Evolutionary conservation across 177 flowering plant species (phyloP).

Genomic region (Vitis hybrid): DNA sequence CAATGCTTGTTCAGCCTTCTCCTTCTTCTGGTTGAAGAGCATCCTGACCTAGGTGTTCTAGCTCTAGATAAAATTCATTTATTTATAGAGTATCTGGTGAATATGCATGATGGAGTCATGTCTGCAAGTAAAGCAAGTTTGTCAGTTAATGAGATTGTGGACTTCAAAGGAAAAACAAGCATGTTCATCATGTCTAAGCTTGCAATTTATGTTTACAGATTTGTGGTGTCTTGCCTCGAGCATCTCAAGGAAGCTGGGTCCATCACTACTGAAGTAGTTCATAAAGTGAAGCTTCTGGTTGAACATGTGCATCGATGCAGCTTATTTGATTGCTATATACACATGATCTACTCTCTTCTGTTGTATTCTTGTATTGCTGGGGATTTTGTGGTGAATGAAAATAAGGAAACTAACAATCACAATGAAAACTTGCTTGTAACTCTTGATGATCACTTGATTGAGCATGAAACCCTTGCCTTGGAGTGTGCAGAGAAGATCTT

Average conservation of each 20-base stretch:
- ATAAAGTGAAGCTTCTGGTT: slow-evolving; percentile 40
- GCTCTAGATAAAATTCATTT: slow-evolving; percentile 45
- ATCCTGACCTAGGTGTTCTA: slow-evolving; percentile 36
- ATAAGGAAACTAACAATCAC: slow-evolving; percentile 7
- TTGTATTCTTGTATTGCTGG: slow-evolving; percentile 33
- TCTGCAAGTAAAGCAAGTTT: slow-evolving; percentile 5
- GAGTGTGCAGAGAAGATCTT: slow-evolving; percentile 48
- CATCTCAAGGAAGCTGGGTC: slow-evolving; percentile 35
- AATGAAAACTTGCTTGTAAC: slow-evolving; percentile 8
- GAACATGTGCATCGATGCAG: slow-evolving; percentile 27
- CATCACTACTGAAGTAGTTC: slow-evolving; percentile 31
- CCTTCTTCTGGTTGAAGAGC: slow-evolving; percentile 38
- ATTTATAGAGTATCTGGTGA: slow-evolving; percentile 29
- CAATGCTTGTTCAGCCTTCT: slow-evolving; percentile 41
- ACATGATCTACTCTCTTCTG: slow-evolving; percentile 35
- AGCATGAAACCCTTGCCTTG: slow-evolving; percentile 41
- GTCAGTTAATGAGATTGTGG: slow-evolving; percentile 10
- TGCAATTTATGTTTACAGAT: slow-evolving; percentile 32
- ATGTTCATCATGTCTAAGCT: slow-evolving; percentile 29
- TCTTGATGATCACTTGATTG: slow-evolving; percentile 25
- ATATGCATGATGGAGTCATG: slow-evolving; percentile 12
- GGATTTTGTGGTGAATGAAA: slow-evolving; percentile 13
- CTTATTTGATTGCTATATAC: slow-evolving; percentile 33
- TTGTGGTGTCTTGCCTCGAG: slow-evolving; percentile 46
- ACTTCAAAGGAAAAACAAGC: slow-evolving; percentile 16